Base-by-base conservation (phyloP, 495 filamentous ascomycete genomes). In the Staphylotrichum longicolle region DNA sequence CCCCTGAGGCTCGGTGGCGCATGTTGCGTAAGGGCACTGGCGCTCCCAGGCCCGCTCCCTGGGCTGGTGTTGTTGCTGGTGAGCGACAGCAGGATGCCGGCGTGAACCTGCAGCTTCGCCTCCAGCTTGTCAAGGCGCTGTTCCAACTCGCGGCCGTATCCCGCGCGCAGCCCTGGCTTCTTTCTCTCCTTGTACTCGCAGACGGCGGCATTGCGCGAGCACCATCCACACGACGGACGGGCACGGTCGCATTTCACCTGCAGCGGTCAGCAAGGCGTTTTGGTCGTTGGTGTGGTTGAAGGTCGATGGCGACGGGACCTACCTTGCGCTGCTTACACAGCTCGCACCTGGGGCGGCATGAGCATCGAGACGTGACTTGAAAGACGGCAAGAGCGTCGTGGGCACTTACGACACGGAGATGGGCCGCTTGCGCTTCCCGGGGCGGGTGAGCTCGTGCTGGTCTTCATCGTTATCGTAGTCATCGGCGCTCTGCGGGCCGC, bases 181-280 rank as follows among this genome's bases (percentile, higher is more conserved):
- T 91, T 93, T 20, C 90, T 82, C 68, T 91, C 89, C 69, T 87
- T 91, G 74, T 94, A 94, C 70, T 92, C 88, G 75, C 90, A 94
- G 33, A 77, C 44, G 46, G 90, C 87, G 6, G 82, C 82, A 72
- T 95, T 95, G 58, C 90, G 85, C 65, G 79, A 80, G 69, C 91
- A 96, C 91, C 91, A 95, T 48, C 91, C 91, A 73, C 91, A 96
- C 60, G 85, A 86, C 8, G 91, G 91, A 60, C 92, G 90, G 9
- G 86, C 83, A 30, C 90, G 86, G 76, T 94, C 88, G 72, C 88
- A 91, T 80, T 91, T 91, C 50, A 91, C 88, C 80, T 85, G 46
- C 27, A 44, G 3, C 7, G 45, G 62, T 60, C 47, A 63, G 64
- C 42, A 1, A 14, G 48, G 47, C 35, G n/a, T 20, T 3, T 39